Conservation (phyloP, 129 eudicot species). For the Dittrichia graveolens region DNA sequence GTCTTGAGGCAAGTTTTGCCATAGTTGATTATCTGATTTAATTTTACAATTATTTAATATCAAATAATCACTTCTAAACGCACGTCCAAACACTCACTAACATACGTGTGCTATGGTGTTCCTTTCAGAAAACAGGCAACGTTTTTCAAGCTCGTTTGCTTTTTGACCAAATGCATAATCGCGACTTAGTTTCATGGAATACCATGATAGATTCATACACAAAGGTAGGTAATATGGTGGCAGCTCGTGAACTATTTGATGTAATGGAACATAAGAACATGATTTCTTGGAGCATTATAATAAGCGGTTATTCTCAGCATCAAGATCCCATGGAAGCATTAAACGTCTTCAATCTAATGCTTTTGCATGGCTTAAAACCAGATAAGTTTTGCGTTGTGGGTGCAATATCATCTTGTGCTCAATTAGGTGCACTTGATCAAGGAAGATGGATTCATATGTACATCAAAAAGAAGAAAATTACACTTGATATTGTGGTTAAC, state of each 20-base stretch:
- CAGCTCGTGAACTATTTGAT: constrained; percentile 44
- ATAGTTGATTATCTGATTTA: too few species aligned
- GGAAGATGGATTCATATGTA: constrained; percentile 56
- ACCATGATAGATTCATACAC: constrained; percentile 46
- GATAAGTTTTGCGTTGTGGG: constrained; percentile 46
- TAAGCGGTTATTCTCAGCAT: constrained; percentile 41
- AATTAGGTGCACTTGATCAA: constrained; percentile 51
- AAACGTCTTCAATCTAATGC: constrained; percentile 50
- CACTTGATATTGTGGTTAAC: constrained; percentile 38
- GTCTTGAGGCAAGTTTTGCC: too few species aligned
- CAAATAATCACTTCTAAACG: background rate
- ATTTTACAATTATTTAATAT: background rate
- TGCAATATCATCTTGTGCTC: constrained; percentile 51
- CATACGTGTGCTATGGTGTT: constrained; percentile 17
- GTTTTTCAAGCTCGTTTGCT: constrained; percentile 41
- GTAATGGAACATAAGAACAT: constrained; percentile 42
- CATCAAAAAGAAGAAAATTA: constrained; percentile 40
- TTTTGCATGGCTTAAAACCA: constrained; percentile 37
- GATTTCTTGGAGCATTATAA: constrained; percentile 46
- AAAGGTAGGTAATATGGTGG: constrained; percentile 42
- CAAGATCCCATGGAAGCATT: constrained; percentile 49
- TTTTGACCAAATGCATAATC: constrained; percentile 41
- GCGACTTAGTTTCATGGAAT: constrained; percentile 53
- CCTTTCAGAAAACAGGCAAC: constrained; percentile 48
- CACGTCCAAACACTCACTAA: background rate